Base-by-base conservation (phyloP, 1,284 basidiomycete species). In the Naganishia sp. region DNA sequence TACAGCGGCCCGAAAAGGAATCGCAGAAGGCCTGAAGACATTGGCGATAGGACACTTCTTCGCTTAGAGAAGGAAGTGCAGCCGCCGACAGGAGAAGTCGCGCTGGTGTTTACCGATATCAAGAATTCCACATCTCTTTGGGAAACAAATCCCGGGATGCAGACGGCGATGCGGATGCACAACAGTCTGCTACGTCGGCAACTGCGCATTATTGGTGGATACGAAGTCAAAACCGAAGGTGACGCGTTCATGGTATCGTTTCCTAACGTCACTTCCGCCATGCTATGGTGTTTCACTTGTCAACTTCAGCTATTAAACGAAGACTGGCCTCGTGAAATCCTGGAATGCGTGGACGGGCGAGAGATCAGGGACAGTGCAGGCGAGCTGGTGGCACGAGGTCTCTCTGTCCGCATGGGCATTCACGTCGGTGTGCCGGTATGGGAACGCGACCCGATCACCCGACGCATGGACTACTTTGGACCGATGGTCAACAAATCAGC, bases 161-260 rank as follows among this genome's bases (percentile, higher is more conserved):
- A 90, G 51, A 89, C 90, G 0, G 94, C 95, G 1, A 96, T 98
- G 85, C 87, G 89, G 45, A 81, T 94, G 74, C 96, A 99, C 81
- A 96, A 98, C 77, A 85, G 83, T 67, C 83, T 98, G 17, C 84
- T 99, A 67, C 88, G 95, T 25, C 85, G 94, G 11, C 89, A 92
- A 71, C 81, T 99, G 50, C 87, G 95, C 39, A 84, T 90, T 61
- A 95, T 94, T 74, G 94, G 94, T 49, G 96, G 96, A 0, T 99
- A 98, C 79, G 94, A 99, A 80, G 95, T 98, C 74, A 99, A 99
- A 81, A 99, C 96, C 23, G 96, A 99, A 88, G 96, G 96, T 43
- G 96, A 99, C 75, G 89, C 95, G 0, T 99, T 99, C 83, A 96
- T 99, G 91, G 94, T 95, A 55, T 94, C 94, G 18, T 99, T 99